Evolutionary conservation across 2,329 filamentous ascomycete genomes (phyloP).

Genomic region (Pseudogymnoascus destructans): DNA sequence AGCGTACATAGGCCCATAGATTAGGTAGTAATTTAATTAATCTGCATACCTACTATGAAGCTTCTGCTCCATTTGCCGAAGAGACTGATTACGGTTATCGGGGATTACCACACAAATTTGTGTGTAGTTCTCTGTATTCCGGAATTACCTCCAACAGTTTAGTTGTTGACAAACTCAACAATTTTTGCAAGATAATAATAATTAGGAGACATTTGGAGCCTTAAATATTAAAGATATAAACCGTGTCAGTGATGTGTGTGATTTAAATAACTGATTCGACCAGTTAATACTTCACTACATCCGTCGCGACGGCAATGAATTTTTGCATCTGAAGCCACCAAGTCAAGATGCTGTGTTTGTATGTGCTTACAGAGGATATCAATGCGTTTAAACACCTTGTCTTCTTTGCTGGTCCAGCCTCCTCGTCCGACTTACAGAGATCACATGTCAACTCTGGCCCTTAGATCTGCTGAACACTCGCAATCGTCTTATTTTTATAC

Average conservation of each 20-base stretch:
- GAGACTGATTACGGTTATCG: too few relatives aligned
- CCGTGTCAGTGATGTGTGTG: not conserved
- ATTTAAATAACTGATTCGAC: constrained; percentile 5
- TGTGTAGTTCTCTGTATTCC: too few relatives aligned
- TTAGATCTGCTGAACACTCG: not conserved
- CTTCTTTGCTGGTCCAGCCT: constrained; percentile 11
- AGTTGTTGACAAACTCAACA: not conserved
- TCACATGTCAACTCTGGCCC: not conserved
- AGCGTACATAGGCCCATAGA: too few relatives aligned
- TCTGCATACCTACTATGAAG: too few relatives aligned
- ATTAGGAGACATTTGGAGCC: not conserved
- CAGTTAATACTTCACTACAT: not conserved
- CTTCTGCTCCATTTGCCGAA: too few relatives aligned
- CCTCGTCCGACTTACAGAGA: constrained; percentile 9
- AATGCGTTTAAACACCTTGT: constrained; percentile 9
- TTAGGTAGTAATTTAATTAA: too few relatives aligned
- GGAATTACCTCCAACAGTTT: too few relatives aligned
- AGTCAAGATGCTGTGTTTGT: constrained; percentile 5
- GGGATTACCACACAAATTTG: too few relatives aligned
- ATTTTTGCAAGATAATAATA: not conserved
- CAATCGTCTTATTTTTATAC: not conserved
- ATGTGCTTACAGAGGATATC: constrained; percentile 10
- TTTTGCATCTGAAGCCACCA: not conserved
- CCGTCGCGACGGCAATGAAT: not conserved
- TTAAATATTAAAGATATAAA: not conserved